phyloP scores from a whole-genome alignment of 352 stramenopile species.

The Pythium scleroteichum region DNA sequence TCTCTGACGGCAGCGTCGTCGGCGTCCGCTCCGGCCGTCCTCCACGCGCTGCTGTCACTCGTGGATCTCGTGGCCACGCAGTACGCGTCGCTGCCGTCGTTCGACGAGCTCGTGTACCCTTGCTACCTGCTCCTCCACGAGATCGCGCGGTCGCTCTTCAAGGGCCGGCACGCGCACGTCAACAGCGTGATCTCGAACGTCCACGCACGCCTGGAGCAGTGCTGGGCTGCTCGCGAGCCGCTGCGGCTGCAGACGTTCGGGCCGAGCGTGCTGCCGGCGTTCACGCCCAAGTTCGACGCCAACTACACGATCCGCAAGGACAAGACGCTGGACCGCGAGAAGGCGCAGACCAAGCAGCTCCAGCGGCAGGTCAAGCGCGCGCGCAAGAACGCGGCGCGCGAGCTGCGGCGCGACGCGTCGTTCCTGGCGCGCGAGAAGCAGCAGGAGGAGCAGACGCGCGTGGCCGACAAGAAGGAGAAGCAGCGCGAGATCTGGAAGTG shows the following conservation, averaged over 20 bases:
- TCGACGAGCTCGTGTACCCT: constrained; percentile 77
- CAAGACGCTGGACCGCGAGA: constrained; percentile 80
- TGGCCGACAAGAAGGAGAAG: constrained; percentile 86
- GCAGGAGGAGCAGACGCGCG: constrained; percentile 78
- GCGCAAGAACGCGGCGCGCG: constrained; percentile 94
- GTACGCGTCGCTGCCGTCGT: constrained; percentile 67
- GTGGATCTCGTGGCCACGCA: constrained; percentile 46
- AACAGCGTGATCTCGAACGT: constrained; percentile 52
- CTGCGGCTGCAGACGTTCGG: constrained; percentile 80
- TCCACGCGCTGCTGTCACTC: constrained; percentile 49
- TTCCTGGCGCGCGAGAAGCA: constrained; percentile 95
- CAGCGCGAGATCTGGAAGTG: constrained; percentile 95
- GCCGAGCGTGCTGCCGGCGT: constrained; percentile 68
- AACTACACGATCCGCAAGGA: constrained; percentile 93
- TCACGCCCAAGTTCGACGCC: constrained; percentile 90
- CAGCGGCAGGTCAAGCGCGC: constrained; percentile 96
- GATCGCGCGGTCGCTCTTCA: constrained; percentile 44
- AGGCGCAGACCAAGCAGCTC: constrained; percentile 89
- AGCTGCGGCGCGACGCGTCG: constrained; percentile 92
- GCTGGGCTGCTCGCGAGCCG: constrained; percentile 51
- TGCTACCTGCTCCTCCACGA: constrained; percentile 69
- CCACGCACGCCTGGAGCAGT: constrained; percentile 42
- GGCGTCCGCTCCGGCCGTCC: constrained; percentile 42
- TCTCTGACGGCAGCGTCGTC: constrained; percentile 43
- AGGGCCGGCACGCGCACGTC: constrained; percentile 32